Conservation (phyloP, 208 protist genomes). For the Trypanosomatidae sp. region DNA sequence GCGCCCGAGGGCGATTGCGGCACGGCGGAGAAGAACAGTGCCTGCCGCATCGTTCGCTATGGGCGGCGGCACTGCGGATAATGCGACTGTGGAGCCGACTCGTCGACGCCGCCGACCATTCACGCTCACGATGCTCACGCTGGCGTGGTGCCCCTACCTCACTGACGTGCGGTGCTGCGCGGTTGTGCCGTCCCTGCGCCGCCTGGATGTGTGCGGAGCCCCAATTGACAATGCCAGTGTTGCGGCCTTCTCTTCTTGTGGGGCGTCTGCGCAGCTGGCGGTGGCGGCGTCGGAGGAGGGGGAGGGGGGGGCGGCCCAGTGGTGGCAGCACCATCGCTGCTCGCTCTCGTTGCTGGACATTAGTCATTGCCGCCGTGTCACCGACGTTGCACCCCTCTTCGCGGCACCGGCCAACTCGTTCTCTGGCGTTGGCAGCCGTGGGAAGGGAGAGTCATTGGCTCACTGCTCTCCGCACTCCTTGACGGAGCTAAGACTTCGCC, state of each 20-base stretch:
- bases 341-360: conserved; percentile 23
- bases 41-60: background rate
- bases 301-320: background rate
- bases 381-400: conserved; percentile 17
- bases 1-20: background rate
- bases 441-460: background rate
- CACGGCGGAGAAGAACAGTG: background rate
- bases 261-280: background rate
- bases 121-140: conserved; percentile 18
- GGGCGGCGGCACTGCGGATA: background rate
- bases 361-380: conserved; percentile 14
- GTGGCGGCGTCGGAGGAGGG: background rate
- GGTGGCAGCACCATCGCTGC: conserved; percentile 18
- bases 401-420: background rate
- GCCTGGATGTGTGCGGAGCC: conserved; percentile 14
- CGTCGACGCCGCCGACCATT: conserved; percentile 11
- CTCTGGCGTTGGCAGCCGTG: background rate
- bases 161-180: conserved; percentile 28
- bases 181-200: conserved; percentile 21
- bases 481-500: conserved; percentile 6
- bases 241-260: conserved; percentile 7
- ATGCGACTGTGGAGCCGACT: background rate
- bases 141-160: conserved; percentile 31
- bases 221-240: conserved; percentile 14
- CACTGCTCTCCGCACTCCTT: background rate